Percentiles rank a stretch among this genome's conserved stretches.
Evolutionary conservation across 768 basidiomycete genomes (phyloP).

Genomic region (Lactarius akahatsu): DNA sequence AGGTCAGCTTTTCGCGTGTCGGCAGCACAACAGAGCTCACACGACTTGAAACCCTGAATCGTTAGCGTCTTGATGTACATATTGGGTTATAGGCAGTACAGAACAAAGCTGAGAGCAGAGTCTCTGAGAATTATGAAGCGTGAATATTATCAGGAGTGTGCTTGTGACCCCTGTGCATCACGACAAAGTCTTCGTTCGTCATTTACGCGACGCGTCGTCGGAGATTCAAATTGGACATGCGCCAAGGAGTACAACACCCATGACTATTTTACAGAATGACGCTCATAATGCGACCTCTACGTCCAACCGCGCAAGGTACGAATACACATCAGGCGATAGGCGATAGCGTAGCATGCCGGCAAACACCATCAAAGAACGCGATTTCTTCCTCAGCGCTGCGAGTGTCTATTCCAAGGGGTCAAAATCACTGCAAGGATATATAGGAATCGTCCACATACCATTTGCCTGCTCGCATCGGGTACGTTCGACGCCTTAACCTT

Average conservation of each 20-base stretch:
- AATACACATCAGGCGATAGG: conserved; percentile 88
- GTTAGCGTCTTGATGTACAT: conserved; percentile 91
- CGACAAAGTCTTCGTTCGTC: background rate
- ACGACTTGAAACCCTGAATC: conserved; percentile 98
- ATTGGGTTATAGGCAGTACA: background rate
- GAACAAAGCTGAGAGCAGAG: background rate
- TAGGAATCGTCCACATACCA: conserved; percentile 48
- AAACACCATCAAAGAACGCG: conserved; percentile 84
- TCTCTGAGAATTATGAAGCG: background rate
- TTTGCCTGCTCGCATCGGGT: conserved; percentile 73
- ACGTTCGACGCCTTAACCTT: conserved; percentile 67
- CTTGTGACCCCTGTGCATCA: background rate
- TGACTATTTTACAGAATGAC: background rate
- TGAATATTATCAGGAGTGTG: background rate
- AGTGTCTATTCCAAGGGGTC: conserved; percentile 51
- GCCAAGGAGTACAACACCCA: too few relatives aligned
- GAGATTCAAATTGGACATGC: conserved; percentile 9
- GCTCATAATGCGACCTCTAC: conserved; percentile 76
- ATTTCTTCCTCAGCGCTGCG: conserved; percentile 68
- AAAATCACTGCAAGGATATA: conserved; percentile 26
- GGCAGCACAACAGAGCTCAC: conserved; percentile 42
- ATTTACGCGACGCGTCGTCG: conserved; percentile 21
- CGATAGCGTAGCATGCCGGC: conserved; percentile 86
- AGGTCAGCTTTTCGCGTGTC: conserved; percentile 10
- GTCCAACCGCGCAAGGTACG: conserved; percentile 80